phyloP scores from a whole-genome alignment of 2,329 filamentous ascomycete genomes.

The Dothistroma pini region DNA sequence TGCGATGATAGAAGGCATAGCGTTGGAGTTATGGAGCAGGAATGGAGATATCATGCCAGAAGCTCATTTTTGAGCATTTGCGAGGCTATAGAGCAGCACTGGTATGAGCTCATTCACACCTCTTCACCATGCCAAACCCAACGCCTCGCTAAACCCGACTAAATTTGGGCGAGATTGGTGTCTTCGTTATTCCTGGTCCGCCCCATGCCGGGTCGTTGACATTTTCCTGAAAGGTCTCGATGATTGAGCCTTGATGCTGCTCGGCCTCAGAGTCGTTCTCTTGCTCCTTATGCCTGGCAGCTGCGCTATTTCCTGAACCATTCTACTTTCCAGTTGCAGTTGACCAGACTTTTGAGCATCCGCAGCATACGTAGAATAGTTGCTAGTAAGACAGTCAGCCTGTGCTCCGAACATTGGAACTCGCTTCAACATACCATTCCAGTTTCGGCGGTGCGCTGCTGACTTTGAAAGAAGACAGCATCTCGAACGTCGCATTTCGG shows the following conservation, averaged over 20 bases:
- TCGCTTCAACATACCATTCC: slow-evolving; percentile 73
- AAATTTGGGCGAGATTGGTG: not conserved
- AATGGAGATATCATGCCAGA: not conserved
- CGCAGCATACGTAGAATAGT: slow-evolving; percentile 73
- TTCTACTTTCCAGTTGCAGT: slow-evolving; percentile 24
- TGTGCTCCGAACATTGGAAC: slow-evolving; percentile 4
- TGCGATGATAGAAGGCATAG: slow-evolving; percentile 8
- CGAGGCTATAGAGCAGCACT: not conserved
- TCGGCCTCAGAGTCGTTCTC: not conserved
- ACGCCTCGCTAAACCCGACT: slow-evolving; percentile 11
- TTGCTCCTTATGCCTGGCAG: slow-evolving; percentile 1
- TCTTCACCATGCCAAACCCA: slow-evolving; percentile 1
- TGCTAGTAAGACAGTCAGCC: slow-evolving; percentile 35
- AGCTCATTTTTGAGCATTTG: slow-evolving; percentile 2
- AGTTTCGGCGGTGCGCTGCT: slow-evolving; percentile 93
- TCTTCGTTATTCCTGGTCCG: not conserved
- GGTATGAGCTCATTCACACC: not conserved
- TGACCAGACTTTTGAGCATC: slow-evolving; percentile 81
- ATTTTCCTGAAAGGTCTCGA: slow-evolving; percentile 6
- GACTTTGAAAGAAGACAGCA: slow-evolving; percentile 98
- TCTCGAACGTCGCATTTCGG: slow-evolving; percentile 81
- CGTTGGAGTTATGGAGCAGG: slow-evolving; percentile 9
- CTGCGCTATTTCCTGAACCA: not conserved
- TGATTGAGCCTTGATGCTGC: not conserved
- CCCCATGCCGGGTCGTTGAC: not conserved